Conservation (phyloP, 208 protist genomes). For the Crithidia acanthocephali region DNA sequence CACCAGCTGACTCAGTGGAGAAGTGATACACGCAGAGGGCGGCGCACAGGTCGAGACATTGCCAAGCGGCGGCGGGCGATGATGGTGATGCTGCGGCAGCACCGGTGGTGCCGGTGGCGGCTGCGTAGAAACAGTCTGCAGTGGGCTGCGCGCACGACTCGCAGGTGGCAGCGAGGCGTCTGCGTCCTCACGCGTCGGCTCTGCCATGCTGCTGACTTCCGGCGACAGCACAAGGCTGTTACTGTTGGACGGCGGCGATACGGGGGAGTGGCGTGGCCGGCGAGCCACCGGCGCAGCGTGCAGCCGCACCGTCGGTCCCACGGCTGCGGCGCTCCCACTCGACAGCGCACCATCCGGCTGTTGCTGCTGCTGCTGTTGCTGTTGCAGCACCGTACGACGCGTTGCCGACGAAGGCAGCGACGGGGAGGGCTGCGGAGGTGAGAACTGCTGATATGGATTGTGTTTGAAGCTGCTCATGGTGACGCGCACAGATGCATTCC, state of each 20-base stretch:
- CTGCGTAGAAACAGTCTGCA: not conserved
- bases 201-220: not conserved
- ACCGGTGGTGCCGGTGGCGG: not conserved
- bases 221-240: not conserved
- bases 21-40: not conserved
- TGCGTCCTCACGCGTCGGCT: not conserved
- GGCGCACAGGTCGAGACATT: not conserved
- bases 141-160: not conserved
- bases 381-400: not conserved
- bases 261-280: not conserved
- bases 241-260: not conserved
- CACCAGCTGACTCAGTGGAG: not conserved
- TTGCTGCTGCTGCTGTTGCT: not conserved
- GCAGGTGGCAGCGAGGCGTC: not conserved
- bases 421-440: constrained; percentile 13
- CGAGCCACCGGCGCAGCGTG: not conserved
- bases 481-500: not conserved
- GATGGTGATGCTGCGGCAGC: not conserved
- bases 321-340: not conserved
- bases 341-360: not conserved
- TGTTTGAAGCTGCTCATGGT: constrained; percentile 35
- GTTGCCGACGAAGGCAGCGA: not conserved
- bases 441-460: constrained; percentile 38
- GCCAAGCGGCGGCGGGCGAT: not conserved
- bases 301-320: not conserved